Evolutionary conservation across 331 rosid genomes (phyloP).

Genomic region (Pyracantha coccinea): DNA sequence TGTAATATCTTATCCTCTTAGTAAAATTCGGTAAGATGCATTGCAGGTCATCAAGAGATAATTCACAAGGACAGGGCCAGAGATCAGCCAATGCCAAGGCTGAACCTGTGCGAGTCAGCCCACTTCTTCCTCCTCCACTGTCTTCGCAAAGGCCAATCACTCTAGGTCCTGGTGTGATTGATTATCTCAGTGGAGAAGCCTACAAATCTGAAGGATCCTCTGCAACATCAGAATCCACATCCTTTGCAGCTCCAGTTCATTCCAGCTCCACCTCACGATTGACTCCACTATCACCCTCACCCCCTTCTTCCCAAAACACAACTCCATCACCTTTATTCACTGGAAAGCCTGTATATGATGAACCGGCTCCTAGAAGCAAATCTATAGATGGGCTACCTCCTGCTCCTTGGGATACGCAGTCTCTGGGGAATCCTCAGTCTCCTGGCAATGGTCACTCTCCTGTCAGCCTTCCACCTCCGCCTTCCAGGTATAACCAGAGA

Average conservation of each 20-base stretch:
- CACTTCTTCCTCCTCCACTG: slow-evolving; percentile 75
- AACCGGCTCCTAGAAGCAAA: slow-evolving; percentile 55
- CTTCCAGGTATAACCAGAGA: slow-evolving; percentile 65
- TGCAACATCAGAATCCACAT: slow-evolving; percentile 33
- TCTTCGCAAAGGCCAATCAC: slow-evolving; percentile 48
- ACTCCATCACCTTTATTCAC: slow-evolving; percentile 29
- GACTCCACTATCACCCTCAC: slow-evolving; percentile 32
- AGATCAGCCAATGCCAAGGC: slow-evolving; percentile 39
- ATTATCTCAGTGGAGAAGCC: slow-evolving; percentile 85
- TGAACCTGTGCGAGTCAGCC: slow-evolving; percentile 35
- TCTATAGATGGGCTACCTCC: slow-evolving; percentile 57
- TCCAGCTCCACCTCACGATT: slow-evolving; percentile 35
- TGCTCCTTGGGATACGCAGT: slow-evolving; percentile 72
- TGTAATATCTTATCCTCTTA: background rate
- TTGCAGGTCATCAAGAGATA: slow-evolving; percentile 71
- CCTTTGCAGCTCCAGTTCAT: slow-evolving; percentile 32
- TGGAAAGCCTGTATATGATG: slow-evolving; percentile 56
- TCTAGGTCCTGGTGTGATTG: slow-evolving; percentile 49
- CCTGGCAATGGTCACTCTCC: slow-evolving; percentile 27
- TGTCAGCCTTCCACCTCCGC: slow-evolving; percentile 66
- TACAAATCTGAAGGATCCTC: slow-evolving; percentile 51
- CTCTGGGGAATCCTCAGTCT: slow-evolving; percentile 17
- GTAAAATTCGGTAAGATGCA: background rate
- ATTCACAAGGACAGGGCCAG: slow-evolving; percentile 28
- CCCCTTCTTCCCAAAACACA: slow-evolving; percentile 37